phyloP scores from a whole-genome alignment of 1,284 basidiomycete species.

The Thecaphora thlaspeos region DNA sequence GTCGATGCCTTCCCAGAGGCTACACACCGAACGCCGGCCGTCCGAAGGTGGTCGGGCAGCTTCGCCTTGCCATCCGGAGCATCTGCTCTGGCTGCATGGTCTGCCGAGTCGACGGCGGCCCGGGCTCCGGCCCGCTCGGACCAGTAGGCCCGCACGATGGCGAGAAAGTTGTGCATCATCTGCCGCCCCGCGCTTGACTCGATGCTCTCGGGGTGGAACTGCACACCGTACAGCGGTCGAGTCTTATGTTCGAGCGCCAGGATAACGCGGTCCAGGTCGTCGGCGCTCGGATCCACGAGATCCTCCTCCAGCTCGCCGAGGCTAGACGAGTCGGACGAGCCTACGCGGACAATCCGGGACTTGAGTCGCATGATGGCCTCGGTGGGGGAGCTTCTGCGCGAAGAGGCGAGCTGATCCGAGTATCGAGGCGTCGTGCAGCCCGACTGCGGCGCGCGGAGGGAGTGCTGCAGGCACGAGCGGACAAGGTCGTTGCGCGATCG shows the following conservation, averaged over 20 bases:
- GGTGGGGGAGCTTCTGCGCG: no score
- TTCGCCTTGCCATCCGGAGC: neutral
- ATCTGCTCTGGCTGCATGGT: neutral
- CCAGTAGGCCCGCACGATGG: constrained; percentile 34
- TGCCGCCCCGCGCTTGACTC: constrained; percentile 33
- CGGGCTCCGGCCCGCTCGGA: neutral
- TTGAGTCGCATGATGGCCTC: no score
- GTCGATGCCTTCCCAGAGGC: neutral
- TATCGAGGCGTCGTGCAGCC: no score
- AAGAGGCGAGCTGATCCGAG: no score
- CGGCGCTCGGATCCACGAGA: neutral
- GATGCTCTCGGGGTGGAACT: constrained; percentile 78
- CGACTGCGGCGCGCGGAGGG: no score
- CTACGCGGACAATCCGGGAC: no score
- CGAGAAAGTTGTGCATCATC: constrained; percentile 49
- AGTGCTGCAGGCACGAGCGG: no score
- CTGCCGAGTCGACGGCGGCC: neutral
- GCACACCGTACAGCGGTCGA: constrained; percentile 80
- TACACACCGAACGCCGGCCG: neutral
- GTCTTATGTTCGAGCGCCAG: constrained; percentile 48
- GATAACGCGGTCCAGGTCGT: constrained; percentile 21
- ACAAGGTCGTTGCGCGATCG: no score
- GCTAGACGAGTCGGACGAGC: constrained; percentile 1
- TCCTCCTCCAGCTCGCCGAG: constrained; percentile 8
- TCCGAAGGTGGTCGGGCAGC: neutral